Evolutionary conservation across 129 eudicot genomes (phyloP).

Genomic region (Chrysanthemum lavandulifolium): DNA sequence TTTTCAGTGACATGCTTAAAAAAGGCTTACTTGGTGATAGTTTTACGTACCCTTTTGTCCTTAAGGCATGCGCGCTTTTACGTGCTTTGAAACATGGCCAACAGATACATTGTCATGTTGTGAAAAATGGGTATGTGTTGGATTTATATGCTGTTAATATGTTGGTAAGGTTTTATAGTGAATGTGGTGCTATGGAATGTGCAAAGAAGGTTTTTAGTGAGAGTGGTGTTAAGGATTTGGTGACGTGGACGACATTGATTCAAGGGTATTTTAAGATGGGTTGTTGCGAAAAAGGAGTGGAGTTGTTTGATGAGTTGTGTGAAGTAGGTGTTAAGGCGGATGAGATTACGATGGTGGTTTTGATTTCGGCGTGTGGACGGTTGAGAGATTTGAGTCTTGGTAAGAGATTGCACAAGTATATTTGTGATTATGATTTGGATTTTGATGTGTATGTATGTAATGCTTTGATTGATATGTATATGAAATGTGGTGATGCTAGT

Average conservation of each 20-base stretch:
- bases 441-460: slow-evolving; percentile 43
- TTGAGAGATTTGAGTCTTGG: slow-evolving; percentile 45
- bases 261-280: slow-evolving; percentile 45
- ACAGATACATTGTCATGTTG: no score
- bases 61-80: no score
- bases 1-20: no score
- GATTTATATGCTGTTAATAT: no score
- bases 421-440: slow-evolving; percentile 26
- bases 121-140: no score
- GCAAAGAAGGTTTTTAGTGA: slow-evolving; percentile 36
- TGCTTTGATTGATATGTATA: slow-evolving; percentile 49
- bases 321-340: slow-evolving; percentile 31
- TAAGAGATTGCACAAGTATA: slow-evolving; percentile 40
- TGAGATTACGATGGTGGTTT: slow-evolving; percentile 44
- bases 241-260: slow-evolving; percentile 51
- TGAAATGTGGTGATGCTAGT: slow-evolving; percentile 44
- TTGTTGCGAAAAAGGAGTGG: slow-evolving; percentile 31
- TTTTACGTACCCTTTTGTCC: no score
- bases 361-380: slow-evolving; percentile 43
- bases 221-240: slow-evolving; percentile 42
- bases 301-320: slow-evolving; percentile 39
- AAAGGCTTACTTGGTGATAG: no score
- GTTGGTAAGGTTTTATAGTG: no score
- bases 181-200: no score
- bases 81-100: no score